Base-by-base conservation (phyloP, 352 stramenopile species). In the Pythium chondricola region DNA sequence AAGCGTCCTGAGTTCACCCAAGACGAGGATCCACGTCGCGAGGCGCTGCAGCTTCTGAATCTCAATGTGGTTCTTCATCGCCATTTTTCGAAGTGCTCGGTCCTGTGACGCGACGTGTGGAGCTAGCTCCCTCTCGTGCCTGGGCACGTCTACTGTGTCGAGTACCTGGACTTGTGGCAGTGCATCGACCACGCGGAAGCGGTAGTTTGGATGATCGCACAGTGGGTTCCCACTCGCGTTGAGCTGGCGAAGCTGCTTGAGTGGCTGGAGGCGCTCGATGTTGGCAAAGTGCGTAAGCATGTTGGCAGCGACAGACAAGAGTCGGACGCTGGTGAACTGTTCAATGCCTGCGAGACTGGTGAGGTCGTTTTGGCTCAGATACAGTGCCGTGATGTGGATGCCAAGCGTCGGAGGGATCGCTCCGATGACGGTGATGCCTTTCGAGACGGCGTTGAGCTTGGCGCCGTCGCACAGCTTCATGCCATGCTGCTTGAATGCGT, bases 361-460 rank as follows among this genome's bases (percentile, higher is more conserved):
- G 14, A 93, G 56, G 41, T 84, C 72, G 58, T 93, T 93, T 45
- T 91, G 82, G 47, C 82, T 93, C 52, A 93, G 55, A 49, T 91
- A 93, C 33, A 89, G 45, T 30, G 75, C 67, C 10, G 65, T 78
- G 24, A 88, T 66, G 22, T 67, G 63, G 13, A 58, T 52, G 7
- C 62, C 65, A 4, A 88, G 51, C 0, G 61, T 67, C 8, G 72
- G 59, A 2, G 74, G 77, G 22, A 87, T 56, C 14, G 46, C 57
- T 1, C 79, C 79, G 24, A 91, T 68, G 27, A 43, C 26, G 26
- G 69, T 57, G 14, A 91, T 58, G 2, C 63, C 59, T 44, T 88
- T 88, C 3, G 65, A 65, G 0, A 91, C 77, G 0, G 71, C 70
- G 22, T 93, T 91, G 14, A 93, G 65, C 48, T 86, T 83, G 42